Percentiles rank a stretch among this genome's conserved stretches.
These are phyloP conservation scores for Sarocladium brachiariae DNA, from an alignment of 2,329 filamentous ascomycete genomes.

Conservation along the genomic window DNA sequence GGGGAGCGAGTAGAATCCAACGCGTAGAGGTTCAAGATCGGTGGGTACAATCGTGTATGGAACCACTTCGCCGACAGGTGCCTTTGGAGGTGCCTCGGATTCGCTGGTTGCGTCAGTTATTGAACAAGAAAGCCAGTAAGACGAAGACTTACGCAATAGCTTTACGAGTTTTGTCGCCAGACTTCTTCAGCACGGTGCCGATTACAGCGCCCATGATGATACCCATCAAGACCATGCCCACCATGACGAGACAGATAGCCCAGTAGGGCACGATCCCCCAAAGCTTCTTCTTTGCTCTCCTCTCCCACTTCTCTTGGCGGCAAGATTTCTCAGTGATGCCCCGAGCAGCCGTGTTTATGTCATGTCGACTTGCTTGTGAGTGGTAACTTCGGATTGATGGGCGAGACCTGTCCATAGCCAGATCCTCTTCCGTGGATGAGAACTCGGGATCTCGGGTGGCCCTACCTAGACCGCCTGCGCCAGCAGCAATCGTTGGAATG, in stretches of 20 bases:
- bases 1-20: conserved; percentile 51
- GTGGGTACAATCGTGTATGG: conserved; percentile 43
- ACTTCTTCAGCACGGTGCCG: conserved; percentile 14
- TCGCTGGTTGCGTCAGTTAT: conserved; percentile 11
- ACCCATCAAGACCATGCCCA: conserved; percentile 45
- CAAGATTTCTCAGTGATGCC: conserved; percentile 40
- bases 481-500: conserved; percentile 29
- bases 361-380: conserved; percentile 37
- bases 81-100: conserved; percentile 21
- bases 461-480: conserved; percentile 55
- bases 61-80: conserved; percentile 38
- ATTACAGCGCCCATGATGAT: conserved; percentile 50
- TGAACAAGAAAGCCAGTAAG: too few species aligned
- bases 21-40: conserved; percentile 35
- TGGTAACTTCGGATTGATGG: conserved; percentile 41
- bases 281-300: conserved; percentile 44
- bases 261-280: conserved; percentile 56
- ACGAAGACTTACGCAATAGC: conserved; percentile 6
- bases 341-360: conserved; percentile 45
- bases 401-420: conserved; percentile 42
- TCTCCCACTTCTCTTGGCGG: conserved; percentile 42
- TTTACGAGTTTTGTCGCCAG: conserved; percentile 11
- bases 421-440: conserved; percentile 47
- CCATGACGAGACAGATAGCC: conserved; percentile 46
- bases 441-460: conserved; percentile 58